phyloP scores from a whole-genome alignment of 768 basidiomycete species.

The Serendipita vermifera region DNA sequence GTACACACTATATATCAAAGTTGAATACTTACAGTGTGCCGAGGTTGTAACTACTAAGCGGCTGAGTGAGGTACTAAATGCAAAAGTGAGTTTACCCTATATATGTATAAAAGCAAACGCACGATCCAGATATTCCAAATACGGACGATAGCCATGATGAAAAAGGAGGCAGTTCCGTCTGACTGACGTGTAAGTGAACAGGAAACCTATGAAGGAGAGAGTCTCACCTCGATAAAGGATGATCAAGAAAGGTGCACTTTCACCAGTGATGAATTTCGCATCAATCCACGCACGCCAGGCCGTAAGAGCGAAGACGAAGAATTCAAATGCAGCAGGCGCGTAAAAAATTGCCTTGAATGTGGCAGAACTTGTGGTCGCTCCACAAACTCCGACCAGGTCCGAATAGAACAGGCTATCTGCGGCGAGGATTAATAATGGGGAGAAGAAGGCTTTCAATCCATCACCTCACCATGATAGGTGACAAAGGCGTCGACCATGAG shows the following conservation, averaged over 20 bases:
- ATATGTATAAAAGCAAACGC: too few species aligned
- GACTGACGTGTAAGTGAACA: too few species aligned
- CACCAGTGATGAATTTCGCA: not conserved
- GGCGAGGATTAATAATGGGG: too few species aligned
- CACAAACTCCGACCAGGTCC: not conserved
- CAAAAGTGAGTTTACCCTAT: too few species aligned
- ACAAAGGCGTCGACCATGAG: not conserved
- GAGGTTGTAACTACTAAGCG: not conserved
- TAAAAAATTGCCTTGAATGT: not conserved
- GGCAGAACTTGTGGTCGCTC: not conserved
- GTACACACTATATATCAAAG: not conserved
- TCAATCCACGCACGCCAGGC: not conserved
- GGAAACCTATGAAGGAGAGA: too few species aligned
- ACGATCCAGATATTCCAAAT: slow-evolving; percentile 8
- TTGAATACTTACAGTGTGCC: not conserved
- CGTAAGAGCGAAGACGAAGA: not conserved
- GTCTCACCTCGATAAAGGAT: slow-evolving; percentile 1
- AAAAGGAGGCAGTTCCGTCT: not conserved
- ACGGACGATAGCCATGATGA: not conserved
- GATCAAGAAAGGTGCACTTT: not conserved
- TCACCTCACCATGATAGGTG: slow-evolving; percentile 4
- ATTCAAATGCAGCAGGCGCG: not conserved
- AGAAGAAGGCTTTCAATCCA: too few species aligned
- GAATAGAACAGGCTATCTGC: not conserved
- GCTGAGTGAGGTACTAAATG: not conserved